Evolutionary conservation across 129 eudicot genomes (phyloP), one percentile per base, ranked within the genome.

Genomic region (Artemisia annua): DNA sequence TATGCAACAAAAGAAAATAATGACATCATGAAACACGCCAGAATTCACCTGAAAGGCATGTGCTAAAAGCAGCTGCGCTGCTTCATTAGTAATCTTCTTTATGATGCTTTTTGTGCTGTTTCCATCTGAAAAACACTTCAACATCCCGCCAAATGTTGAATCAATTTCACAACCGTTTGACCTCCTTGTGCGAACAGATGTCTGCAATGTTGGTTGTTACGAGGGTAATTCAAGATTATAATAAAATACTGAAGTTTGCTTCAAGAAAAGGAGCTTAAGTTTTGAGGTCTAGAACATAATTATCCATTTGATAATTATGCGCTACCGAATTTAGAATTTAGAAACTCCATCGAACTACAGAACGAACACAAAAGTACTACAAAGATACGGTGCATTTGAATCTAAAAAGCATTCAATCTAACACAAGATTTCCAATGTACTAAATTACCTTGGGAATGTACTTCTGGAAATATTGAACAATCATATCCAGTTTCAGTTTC

Each of bases 11-110:
- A 55, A 7, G 1, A 52, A 3, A 11, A 26, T 26, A 11, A 26
- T 57, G 15, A 5, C 44, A 19, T 22, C 18, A 71, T 9, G 28
- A 43, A 52, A n/a, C 12, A 6, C 17, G 69, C 24, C 39, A 4
- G 48, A 52, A 70, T 18, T 79, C 82, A 94, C 98, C 97, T 87
- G 90, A 81, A 94, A 90, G 82, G 86, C 98, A 84, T 90, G 91
- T 16, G 97, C 93, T 73, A 94, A 51, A 50, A 94, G 93, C 81
- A 84, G 69, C 32, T 90, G 96, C 66, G 85, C 83, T 35, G 76
- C 91, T 75, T 90, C 91, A 32, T 77, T 39, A 50, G 84, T 75
- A 26, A 94, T 79, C 83, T 90, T 94, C 80, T 88, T 94, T 16
- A 71, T 66, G 18, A 88, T 90, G 71, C 75, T 76, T 77, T 76